Evolutionary conservation across 495 filamentous ascomycete genomes (phyloP), one percentile per base, ranked within the genome.

Genomic region (Neurospora sp.): DNA sequence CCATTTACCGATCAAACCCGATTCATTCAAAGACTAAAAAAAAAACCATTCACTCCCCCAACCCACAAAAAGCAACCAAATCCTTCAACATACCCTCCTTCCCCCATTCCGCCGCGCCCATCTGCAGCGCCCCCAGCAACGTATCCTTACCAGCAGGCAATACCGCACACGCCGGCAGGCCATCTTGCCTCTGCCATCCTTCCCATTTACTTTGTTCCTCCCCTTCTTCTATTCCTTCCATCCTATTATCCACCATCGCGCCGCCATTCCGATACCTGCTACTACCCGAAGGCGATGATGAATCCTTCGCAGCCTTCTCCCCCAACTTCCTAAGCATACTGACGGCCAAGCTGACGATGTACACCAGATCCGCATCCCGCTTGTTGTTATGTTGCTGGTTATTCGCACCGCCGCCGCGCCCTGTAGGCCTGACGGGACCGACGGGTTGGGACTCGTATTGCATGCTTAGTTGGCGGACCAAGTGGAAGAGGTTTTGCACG

Each of bases 281-380:
- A 23, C 3, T 10, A 48, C 46, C 46, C 20, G 5, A 23, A 54
- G 46, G 10, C 20, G 10, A 2, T 6, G 81, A 2, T 2, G 2
- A 86, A 48, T 86, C 85, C 66, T 87, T 88, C 4, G 87, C 86
- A 79, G 90, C 89, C 79, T 91, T 94, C 79, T 94, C 92, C 2
- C 88, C 87, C 46, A 96, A 80, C 72, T 86, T 88, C 76, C 86
- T 88, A 35, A 96, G 81, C 72, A 94, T 88, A 37, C 88, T 87
- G 71, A 96, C 83, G 14, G 92, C 91, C 31, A 92, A 88, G 39
- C 90, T 85, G 16, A 92, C 90, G 16, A 96, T 92, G 75, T 89
- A 88, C 18, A 84, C 78, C 16, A 87, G 78, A 69, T 85, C 86
- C 40, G 79, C 74, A 69, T 89, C 87, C 62, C 83, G 76, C 75